phyloP scores from a whole-genome alignment of 352 stramenopile genomes.

The Phytophthora colocasiae region DNA sequence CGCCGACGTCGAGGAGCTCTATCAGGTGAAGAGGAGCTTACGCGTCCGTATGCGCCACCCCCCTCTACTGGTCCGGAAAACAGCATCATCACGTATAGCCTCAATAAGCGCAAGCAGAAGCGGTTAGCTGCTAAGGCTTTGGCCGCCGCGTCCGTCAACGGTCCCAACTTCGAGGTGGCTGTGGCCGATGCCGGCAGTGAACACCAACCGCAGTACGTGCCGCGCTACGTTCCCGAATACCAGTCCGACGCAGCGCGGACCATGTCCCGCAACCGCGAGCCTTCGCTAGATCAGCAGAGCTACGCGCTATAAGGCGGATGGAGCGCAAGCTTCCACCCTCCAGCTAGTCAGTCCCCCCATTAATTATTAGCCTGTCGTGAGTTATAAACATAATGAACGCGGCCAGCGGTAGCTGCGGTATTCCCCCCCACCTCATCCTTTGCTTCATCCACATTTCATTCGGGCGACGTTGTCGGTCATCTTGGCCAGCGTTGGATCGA shows the following conservation, averaged over 20 bases:
- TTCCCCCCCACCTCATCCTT: conserved; percentile 4
- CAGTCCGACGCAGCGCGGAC: conserved; percentile 23
- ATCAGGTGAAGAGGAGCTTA: conserved; percentile 40
- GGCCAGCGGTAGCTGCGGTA: conserved; percentile 39
- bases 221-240: conserved; percentile 45
- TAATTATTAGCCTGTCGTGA: conserved; percentile 39
- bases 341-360: conserved; percentile 28
- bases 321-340: conserved; percentile 1
- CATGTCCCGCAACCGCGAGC: conserved; percentile 38
- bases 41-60: conserved; percentile 16
- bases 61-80: conserved; percentile 30
- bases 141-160: conserved; percentile 33
- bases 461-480: background rate
- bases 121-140: conserved; percentile 50
- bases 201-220: conserved; percentile 40
- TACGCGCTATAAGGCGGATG: conserved; percentile 55
- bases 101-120: conserved; percentile 72
- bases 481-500: conserved; percentile 9
- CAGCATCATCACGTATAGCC: conserved; percentile 64
- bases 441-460: conserved; percentile 1
- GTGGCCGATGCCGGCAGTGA: conserved; percentile 40
- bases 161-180: conserved; percentile 40
- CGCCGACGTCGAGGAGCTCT: conserved; percentile 52
- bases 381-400: conserved; percentile 40
- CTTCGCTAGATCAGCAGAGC: conserved; percentile 62